Base-by-base conservation (phyloP, 2,329 filamentous ascomycete species). In the Aspergillus sojae region DNA sequence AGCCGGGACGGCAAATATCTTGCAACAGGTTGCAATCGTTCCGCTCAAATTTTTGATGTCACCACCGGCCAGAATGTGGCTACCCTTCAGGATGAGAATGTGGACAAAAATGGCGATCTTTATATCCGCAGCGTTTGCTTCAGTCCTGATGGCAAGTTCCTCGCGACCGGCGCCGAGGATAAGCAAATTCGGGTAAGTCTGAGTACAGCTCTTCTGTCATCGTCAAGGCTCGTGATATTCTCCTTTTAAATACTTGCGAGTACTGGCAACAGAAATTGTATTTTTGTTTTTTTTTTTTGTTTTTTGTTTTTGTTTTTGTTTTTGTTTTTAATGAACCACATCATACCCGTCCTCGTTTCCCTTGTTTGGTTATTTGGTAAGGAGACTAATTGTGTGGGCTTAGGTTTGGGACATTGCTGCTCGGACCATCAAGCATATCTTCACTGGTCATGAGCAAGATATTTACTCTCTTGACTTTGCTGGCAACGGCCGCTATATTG, bases 91-190 rank as follows among this genome's bases (percentile, higher is more conserved):
- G 95, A 99, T 72, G 91, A 94, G 71, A 90, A 86, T 53, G 92
- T 93, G 53, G 93, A 96, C 69, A 89, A 94, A 71, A 90, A 91
- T 60, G 94, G 94, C 32, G 95, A 99, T 79, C 84, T 99, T 36
- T 99, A 98, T 79, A 99, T 99, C 72, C 86, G 95, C 71, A 98
- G 94, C 73, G 95, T 99, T 60, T 99, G 95, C 84, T 99, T 99
- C 85, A 98, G 94, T 76, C 95, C 95, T 14, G 94, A 98, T 77
- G 94, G 95, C 65, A 91, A 91, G 74, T 97, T 93, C 72, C 86
- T 99, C 39, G 95, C 95, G 5, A 99, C 95, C 19, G 95, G 95
- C 76, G 95, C 95, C 2, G 95, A 99, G 78, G 95, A 99, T 80
- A 98, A 97, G 83, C 87, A 97, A 73, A 98, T 99, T 76, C 86